Base-by-base conservation (phyloP, 1,284 basidiomycete species). In the Puccinia hordei region DNA sequence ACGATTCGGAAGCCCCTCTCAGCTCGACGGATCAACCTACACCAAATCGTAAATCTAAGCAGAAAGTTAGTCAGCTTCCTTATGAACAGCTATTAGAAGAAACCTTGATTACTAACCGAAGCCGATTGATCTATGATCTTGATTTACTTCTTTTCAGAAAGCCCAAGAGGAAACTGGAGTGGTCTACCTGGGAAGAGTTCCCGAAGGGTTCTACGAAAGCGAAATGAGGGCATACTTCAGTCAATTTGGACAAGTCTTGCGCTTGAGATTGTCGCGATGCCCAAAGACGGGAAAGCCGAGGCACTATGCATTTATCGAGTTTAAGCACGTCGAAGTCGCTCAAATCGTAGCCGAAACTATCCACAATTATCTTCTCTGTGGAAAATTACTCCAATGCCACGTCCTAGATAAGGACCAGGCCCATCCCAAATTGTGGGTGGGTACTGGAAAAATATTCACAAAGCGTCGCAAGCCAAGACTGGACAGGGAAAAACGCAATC, bases 261-360 rank as follows among this genome's bases (percentile, higher is more conserved):
- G 96, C 55, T 86, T 98, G 59, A 90, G 97, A 24, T 87, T 99
- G 24, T 96, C 95, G 4, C 90, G 97, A 78, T 99, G 35, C 27
- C 49, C 24, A 3, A 83, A 95, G 93, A 98, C 95, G 15, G 97
- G 97, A 81, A 90, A 90, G 79, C 95, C 95, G 46, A 98, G 97
- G 86, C 96, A 98, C 87, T 99, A 98, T 86, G 96, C 90, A 1
- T 99, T 98, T 87, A 89, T 99, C 84, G 96, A 99, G 87, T 97
- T 99, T 85, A 90, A 91, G 81, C 94, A 93, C 51, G 89, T 90
- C 19, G 90, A 92, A 0, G 95, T 99, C 61, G 95, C 96, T 0
- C 87, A 93, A 85, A 98, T 99, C 82, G 97, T 98, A 13, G 92
- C 93, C 8, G 97, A 99, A 85, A 99, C 97, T 65, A 98, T 99